phyloP scores from a whole-genome alignment of 2,329 filamentous ascomycete species.

The Fusarium sp. region DNA sequence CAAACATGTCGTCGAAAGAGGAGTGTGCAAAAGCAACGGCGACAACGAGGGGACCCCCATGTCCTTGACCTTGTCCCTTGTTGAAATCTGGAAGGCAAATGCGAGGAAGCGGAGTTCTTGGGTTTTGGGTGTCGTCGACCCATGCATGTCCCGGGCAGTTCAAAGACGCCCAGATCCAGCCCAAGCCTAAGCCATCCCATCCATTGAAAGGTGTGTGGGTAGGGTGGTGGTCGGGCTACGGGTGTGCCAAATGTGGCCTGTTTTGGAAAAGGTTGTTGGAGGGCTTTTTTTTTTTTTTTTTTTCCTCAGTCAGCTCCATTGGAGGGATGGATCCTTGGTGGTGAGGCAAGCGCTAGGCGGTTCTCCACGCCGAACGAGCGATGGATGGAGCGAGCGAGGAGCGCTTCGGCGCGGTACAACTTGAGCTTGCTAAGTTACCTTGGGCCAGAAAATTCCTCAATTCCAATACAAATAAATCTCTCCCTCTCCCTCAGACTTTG shows the following conservation, averaged over 20 bases:
- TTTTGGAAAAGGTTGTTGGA: constrained; percentile 23
- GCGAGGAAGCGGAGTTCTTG: constrained; percentile 32
- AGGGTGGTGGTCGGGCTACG: constrained; percentile 27
- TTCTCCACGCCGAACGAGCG: constrained; percentile 5
- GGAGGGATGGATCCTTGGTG: constrained; percentile 23
- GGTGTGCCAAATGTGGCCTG: constrained; percentile 32
- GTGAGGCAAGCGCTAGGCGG: constrained; percentile 10
- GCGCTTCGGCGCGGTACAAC: constrained; percentile 38
- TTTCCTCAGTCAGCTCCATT: constrained; percentile 24
- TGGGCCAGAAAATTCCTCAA: constrained; percentile 42
- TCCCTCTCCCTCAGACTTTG: constrained; percentile 30
- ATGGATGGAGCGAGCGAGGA: constrained; percentile 9
- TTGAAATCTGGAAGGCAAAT: constrained; percentile 31
- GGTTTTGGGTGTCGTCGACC: not conserved
- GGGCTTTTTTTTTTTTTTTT: constrained; percentile 18
- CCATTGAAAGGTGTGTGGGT: constrained; percentile 15
- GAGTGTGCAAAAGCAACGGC: not conserved
- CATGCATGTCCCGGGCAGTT: constrained; percentile 19
- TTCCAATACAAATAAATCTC: constrained; percentile 45
- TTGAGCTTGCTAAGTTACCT: not conserved
- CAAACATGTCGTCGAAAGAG: not conserved
- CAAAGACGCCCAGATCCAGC: not conserved
- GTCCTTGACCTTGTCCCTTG: not conserved
- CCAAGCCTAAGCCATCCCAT: not conserved
- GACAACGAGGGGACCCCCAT: not conserved